These are phyloP conservation scores for Claviceps cyperi DNA, from an alignment of 2,329 filamentous ascomycete genomes.

Conservation along the genomic window DNA sequence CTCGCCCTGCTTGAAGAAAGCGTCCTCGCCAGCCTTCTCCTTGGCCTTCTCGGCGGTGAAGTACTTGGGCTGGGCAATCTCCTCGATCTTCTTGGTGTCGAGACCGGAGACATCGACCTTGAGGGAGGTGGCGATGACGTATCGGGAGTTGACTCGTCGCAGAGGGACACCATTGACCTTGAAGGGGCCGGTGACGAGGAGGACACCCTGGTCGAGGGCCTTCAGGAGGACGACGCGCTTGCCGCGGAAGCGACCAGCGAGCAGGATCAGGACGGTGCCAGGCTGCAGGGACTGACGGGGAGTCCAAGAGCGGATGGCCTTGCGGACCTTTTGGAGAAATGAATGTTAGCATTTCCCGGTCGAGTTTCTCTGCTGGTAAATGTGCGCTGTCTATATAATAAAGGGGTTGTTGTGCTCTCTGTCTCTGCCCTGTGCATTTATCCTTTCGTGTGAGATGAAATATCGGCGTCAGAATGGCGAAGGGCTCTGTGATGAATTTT, in stretches of 20 bases:
- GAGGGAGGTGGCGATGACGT: slow-evolving; percentile 82
- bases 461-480: neutral
- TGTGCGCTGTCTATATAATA: neutral
- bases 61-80: slow-evolving; percentile 68
- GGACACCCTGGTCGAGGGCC: slow-evolving; percentile 90
- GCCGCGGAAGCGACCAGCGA: slow-evolving; percentile 98
- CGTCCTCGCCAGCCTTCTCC: slow-evolving; percentile 94
- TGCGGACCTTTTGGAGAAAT: slow-evolving; percentile 59
- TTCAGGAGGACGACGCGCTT: slow-evolving; percentile 99
- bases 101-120: slow-evolving; percentile 75
- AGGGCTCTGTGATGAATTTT: neutral
- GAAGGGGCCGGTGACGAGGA: slow-evolving; percentile 98
- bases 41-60: slow-evolving; percentile 90
- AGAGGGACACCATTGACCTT: slow-evolving; percentile 99
- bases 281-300: slow-evolving; percentile 81
- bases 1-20: slow-evolving; percentile 99
- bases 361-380: neutral
- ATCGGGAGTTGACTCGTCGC: slow-evolving; percentile 83
- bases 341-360: slow-evolving; percentile 4
- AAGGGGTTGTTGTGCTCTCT: neutral
- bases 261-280: slow-evolving; percentile 94
- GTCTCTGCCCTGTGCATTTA: neutral
- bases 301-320: slow-evolving; percentile 77
- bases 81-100: slow-evolving; percentile 79
- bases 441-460: neutral